These are phyloP conservation scores for Pseudoscleropodium purum DNA, from an alignment of 225 moss, liverwort and hornwort species.

Conservation along the genomic window DNA sequence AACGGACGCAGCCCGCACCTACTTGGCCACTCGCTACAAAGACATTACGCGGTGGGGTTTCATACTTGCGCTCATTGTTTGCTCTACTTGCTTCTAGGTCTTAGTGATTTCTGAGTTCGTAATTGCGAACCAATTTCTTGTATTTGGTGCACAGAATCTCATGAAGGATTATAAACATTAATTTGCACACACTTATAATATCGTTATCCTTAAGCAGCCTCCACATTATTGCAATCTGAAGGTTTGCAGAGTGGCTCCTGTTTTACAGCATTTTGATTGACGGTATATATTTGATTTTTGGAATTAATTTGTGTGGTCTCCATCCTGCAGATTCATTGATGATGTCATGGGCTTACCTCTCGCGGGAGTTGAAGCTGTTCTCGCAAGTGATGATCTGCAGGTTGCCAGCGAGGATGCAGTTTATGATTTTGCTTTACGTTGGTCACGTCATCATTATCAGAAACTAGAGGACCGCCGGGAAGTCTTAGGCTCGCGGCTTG, in stretches of 20 bases:
- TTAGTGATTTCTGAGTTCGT: not conserved
- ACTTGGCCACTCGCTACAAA: conserved; percentile 71
- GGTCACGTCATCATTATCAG: conserved; percentile 79
- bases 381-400: conserved; percentile 92
- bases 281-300: not conserved
- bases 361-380: conserved; percentile 90
- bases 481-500: conserved; percentile 72
- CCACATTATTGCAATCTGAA: not conserved
- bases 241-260: not conserved
- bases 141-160: not conserved
- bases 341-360: conserved; percentile 92
- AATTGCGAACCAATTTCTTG: not conserved
- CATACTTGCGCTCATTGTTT: not conserved
- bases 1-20: conserved; percentile 71
- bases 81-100: not conserved
- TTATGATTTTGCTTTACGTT: conserved; percentile 88
- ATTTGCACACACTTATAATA: not conserved
- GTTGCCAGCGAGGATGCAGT: conserved; percentile 98
- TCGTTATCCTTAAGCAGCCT: not conserved
- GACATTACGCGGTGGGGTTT: conserved; percentile 67
- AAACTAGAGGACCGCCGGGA: conserved; percentile 90
- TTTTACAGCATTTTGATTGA: not conserved
- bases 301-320: not conserved
- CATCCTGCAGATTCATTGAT: conserved; percentile 56
- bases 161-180: not conserved